Evolutionary conservation across 306 rosid species (phyloP), one percentile per base, ranked within the genome.

Genomic region (Adenanthera pavonina): DNA sequence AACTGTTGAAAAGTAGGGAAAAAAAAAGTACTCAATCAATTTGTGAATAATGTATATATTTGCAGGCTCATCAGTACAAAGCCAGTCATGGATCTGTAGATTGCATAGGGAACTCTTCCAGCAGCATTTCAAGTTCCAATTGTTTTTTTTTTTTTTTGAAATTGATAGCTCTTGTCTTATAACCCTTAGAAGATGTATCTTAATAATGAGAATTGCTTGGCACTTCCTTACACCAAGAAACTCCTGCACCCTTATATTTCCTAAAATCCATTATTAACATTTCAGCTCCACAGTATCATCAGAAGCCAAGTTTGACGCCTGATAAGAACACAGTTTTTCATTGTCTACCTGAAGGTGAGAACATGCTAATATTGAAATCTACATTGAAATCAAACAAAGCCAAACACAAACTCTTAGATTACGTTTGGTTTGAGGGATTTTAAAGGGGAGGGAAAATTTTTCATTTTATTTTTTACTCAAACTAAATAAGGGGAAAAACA

Each of bases 81-180:
- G 89, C 99, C 99, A 95, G 34, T 92, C 93, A 75, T 93, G 93
- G 80, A 95, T 92, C 77, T 92, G 87, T 77, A 93, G 91, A 74
- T 91, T 91, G 35, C 90, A 74, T 53, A 0, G n/a, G 99, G 99
- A 88, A 52, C 53, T 87, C 80, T 90, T 88, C 98, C 99, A 75
- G 91, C 98, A 46, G 92, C 99, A 88, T 95, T 95, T 98, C 99
- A 95, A 48, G 90, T 90, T 54, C 96, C 94, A 83, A 93, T 80
- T 54, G 92, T 89, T 73, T 61, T 59, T 71, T 79, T 84, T 72
- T 52, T 82, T 84, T 61, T 38, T 34, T 61, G 80, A 46, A 34
- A 77, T 57, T 69, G 34, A 49, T 75, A 70, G 78, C 59, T 76
- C 53, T 12, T 72, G 41, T 72, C 71, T 71, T 81, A 38, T n/a